Percentiles rank a stretch among this genome's conserved stretches.
Evolutionary conservation across 176 grass and related monocot genomes (phyloP).

Genomic region (Elymus sibiricus): DNA sequence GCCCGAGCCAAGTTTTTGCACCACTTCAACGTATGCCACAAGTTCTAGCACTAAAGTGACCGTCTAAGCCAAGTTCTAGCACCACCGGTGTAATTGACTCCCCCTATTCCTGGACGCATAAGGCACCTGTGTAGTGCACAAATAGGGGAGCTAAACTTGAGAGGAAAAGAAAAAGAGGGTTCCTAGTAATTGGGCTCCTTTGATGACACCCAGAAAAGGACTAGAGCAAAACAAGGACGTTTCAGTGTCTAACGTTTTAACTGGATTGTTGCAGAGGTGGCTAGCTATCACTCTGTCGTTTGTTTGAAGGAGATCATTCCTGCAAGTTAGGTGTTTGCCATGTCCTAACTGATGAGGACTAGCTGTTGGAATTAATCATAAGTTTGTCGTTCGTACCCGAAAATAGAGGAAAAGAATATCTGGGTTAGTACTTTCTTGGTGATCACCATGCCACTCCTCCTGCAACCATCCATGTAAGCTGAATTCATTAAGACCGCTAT

Average conservation of each 20-base stretch:
- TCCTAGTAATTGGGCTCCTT: constrained; percentile 4
- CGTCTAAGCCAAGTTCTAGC: too few relatives aligned
- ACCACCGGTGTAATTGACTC: too few relatives aligned
- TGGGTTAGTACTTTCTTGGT: constrained; percentile 60
- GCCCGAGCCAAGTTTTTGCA: too few relatives aligned
- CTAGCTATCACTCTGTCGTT: neutral
- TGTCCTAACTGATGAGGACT: neutral
- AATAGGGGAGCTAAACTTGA: neutral
- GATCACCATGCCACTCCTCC: constrained; percentile 39
- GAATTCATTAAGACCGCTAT: neutral
- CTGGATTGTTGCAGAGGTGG: neutral
- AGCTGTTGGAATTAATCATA: neutral
- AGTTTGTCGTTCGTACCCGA: constrained; percentile 50
- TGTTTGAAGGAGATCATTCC: neutral
- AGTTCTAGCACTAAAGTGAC: too few relatives aligned
- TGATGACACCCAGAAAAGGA: neutral
- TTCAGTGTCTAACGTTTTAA: neutral
- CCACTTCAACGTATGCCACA: too few relatives aligned
- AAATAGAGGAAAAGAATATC: constrained; percentile 76
- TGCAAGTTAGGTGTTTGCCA: neutral
- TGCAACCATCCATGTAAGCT: constrained; percentile 32
- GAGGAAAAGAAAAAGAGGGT: neutral
- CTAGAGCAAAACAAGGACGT: neutral
- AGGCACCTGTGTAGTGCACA: constrained; percentile 20
- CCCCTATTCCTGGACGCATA: constrained; percentile 1